A percentile compares a stretch with the other conserved stretches of the same genome.
phyloP scores from a whole-genome alignment of 225 moss, liverwort and hornwort genomes.

The Polytrichum formosum region DNA sequence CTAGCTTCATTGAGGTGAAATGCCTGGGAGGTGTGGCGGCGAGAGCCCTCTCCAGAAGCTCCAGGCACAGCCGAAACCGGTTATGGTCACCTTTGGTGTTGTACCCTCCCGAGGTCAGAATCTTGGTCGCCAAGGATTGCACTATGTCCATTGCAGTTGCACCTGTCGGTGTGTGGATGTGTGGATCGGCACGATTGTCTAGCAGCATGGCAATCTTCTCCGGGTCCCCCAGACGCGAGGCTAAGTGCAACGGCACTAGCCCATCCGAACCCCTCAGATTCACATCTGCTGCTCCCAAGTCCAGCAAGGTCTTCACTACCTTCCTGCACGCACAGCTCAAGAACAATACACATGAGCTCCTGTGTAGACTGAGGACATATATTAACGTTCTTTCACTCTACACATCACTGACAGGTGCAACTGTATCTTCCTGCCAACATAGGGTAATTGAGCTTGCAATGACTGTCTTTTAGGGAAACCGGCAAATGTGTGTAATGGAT shows the following conservation, averaged over 20 bases:
- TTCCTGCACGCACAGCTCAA: constrained; percentile 10
- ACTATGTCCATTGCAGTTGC: constrained; percentile 21
- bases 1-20: not conserved
- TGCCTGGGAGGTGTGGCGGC: not conserved
- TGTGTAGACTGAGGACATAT: not conserved
- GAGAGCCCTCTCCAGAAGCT: constrained; percentile 9
- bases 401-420: not conserved
- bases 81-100: constrained; percentile 16
- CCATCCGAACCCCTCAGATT: constrained; percentile 16
- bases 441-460: not conserved
- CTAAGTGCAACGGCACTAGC: constrained; percentile 17
- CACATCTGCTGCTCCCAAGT: constrained; percentile 25
- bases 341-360: not conserved
- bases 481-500: not conserved
- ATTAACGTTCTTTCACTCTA: not conserved
- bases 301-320: constrained; percentile 24
- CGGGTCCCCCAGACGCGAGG: constrained; percentile 18
- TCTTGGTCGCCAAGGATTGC: constrained; percentile 11
- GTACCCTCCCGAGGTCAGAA: constrained; percentile 9
- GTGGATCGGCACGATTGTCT: constrained; percentile 18
- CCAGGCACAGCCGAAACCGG: constrained; percentile 10
- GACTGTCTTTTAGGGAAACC: not conserved
- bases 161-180: constrained; percentile 12
- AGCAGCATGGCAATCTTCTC: constrained; percentile 26
- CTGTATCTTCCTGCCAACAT: not conserved